Evolutionary conservation across 768 basidiomycete species (phyloP), one percentile per base, ranked within the genome.

Genomic region (Saitozyma podzolica): DNA sequence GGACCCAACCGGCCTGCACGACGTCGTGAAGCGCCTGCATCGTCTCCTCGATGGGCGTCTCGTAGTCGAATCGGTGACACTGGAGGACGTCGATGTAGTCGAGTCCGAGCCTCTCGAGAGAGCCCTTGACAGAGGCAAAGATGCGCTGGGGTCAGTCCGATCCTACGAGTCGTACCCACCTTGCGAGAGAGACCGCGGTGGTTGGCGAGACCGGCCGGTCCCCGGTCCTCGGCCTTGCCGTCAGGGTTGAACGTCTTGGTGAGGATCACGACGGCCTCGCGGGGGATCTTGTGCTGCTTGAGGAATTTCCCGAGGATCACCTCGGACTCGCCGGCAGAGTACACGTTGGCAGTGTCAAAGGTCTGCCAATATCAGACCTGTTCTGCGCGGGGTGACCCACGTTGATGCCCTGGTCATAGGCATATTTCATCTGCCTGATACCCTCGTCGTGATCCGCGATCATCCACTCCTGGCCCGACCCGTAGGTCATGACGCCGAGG

Each of bases 81-180:
- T 90, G 89, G 8, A 90, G 79, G 4, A 90, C 77, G 66, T 91
- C 90, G 68, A 91, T 82, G 66, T 90, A 89, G 56, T 90, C 89
- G 17, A 89, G 78, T 52, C 88, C 86, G 4, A 91, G 82, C 9
- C 89, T 83, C 70, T 87, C 78, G 64, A 91, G 78, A 47, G 86
- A 81, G 8, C 67, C 73, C 61, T 83, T 76, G 63, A 84, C 80
- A 0, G 85, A 81, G 39, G 87, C 87, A 69, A 91, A 90, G 48
- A 91, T 89, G 65, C 84, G 66, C 81, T 89, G 43, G 5, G 47
- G 43, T 41, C 49, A 49, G 48, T 29, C 29, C 43, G 13, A 55
- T 37, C 42, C 8, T 6, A 19, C 8, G 39, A 2, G 17, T 45
- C 42, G 40, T 20, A 53, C 64, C 58, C 40, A 72, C 72, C 66